Percentiles rank a stretch among this genome's conserved stretches.
These are phyloP conservation scores for Pogostemon cablin DNA, from an alignment of 257 asterid species.

Conservation along the genomic window DNA sequence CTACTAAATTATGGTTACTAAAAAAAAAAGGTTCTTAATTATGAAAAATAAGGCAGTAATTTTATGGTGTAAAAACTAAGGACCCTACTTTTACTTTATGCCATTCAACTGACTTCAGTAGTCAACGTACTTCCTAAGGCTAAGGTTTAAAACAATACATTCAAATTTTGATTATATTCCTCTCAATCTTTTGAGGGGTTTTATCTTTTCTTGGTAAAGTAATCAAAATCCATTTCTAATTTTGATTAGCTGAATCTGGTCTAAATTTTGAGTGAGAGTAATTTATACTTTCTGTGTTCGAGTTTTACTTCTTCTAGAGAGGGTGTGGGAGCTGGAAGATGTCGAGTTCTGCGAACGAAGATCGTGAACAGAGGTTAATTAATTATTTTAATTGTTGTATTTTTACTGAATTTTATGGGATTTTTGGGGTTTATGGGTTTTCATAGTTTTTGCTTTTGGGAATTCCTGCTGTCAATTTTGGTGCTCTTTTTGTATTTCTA, in stretches of 20 bases:
- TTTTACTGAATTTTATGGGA: not conserved
- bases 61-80: not conserved
- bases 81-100: slow-evolving; percentile 40
- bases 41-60: no score
- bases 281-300: not conserved
- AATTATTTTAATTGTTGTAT: not conserved
- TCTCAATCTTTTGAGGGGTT: slow-evolving; percentile 24
- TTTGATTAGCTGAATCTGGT: slow-evolving; percentile 26
- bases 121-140: slow-evolving; percentile 47
- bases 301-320: slow-evolving; percentile 34
- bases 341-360: slow-evolving; percentile 55
- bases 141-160: not conserved
- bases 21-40: no score
- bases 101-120: slow-evolving; percentile 34
- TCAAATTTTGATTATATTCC: slow-evolving; percentile 14
- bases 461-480: slow-evolving; percentile 1
- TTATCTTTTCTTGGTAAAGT: slow-evolving; percentile 9
- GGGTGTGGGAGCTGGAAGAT: slow-evolving; percentile 45
- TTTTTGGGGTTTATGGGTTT: slow-evolving; percentile 2
- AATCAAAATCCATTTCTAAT: slow-evolving; percentile 4
- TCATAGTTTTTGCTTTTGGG: slow-evolving; percentile 4
- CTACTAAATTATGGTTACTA: no score
- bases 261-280: slow-evolving; percentile 3
- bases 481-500: not conserved
- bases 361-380: slow-evolving; percentile 65